These are phyloP conservation scores for Aspergillus candidus DNA, from an alignment of 2,329 filamentous ascomycete species.

Conservation along the genomic window DNA sequence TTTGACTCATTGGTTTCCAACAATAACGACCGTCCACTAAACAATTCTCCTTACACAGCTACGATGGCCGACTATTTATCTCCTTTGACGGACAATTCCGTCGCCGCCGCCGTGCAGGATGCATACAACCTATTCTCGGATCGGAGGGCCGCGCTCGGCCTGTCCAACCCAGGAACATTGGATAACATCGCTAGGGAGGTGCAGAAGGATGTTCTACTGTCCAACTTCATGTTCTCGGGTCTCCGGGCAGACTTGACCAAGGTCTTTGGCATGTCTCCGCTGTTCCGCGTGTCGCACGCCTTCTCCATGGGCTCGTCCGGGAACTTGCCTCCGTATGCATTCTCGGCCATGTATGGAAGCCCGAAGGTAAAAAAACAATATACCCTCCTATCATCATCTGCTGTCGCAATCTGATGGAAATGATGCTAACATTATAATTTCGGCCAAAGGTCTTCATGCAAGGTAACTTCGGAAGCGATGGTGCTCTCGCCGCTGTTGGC, in stretches of 20 bases:
- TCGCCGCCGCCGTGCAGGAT: conserved; percentile 65
- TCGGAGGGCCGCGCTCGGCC: conserved; percentile 77
- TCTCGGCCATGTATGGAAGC: conserved; percentile 88
- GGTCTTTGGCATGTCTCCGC: conserved; percentile 83
- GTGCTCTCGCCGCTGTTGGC: conserved; percentile 77
- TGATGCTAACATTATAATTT: conserved; percentile 7
- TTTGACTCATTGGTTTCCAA: conserved; percentile 5
- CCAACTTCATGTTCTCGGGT: conserved; percentile 94
- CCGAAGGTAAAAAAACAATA: conserved; percentile 63
- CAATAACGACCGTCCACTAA: conserved; percentile 4
- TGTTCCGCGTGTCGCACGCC: conserved; percentile 97
- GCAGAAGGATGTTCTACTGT: conserved; percentile 91
- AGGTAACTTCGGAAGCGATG: conserved; percentile 90
- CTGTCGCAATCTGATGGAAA: not conserved
- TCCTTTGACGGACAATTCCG: conserved; percentile 65
- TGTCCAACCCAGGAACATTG: conserved; percentile 87
- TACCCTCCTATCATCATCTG: not conserved
- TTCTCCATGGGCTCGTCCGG: conserved; percentile 88
- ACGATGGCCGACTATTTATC: conserved; percentile 40
- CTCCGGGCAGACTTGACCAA: conserved; percentile 95
- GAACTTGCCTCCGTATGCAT: conserved; percentile 81
- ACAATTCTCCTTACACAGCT: conserved; percentile 14
- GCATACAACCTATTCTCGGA: conserved; percentile 76
- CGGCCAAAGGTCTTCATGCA: conserved; percentile 76
- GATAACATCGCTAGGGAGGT: conserved; percentile 88